Evolutionary conservation across 345 rosid genomes (phyloP).

Genomic region (Melaleuca alternifolia): DNA sequence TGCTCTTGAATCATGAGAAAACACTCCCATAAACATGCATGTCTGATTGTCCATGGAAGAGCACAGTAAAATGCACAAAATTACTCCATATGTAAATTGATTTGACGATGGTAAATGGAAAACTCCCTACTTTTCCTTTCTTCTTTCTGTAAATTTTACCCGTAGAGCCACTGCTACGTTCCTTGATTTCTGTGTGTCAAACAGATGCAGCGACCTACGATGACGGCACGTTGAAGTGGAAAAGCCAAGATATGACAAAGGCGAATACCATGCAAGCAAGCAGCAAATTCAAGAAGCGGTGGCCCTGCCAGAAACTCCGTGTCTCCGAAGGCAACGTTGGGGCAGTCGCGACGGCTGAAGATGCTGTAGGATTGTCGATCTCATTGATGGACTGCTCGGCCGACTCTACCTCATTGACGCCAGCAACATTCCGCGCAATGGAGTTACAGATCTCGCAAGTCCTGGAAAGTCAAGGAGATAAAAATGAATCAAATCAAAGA

Average conservation of each 20-base stretch:
- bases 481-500: not conserved
- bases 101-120: not conserved
- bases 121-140: not conserved
- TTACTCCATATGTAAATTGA: not conserved
- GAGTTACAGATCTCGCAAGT: constrained; percentile 91
- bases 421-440: constrained; percentile 57
- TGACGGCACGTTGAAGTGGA: constrained; percentile 62
- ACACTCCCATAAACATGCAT: not conserved
- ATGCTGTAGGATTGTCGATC: constrained; percentile 10
- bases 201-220: constrained; percentile 8
- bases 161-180: not conserved
- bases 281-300: constrained; percentile 11
- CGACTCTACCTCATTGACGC: constrained; percentile 30
- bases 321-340: constrained; percentile 31
- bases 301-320: constrained; percentile 51
- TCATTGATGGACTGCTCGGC: constrained; percentile 29
- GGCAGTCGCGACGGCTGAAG: constrained; percentile 6
- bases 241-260: constrained; percentile 26
- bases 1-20: not conserved
- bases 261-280: constrained; percentile 62
- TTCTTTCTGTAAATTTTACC: not conserved
- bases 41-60: not conserved
- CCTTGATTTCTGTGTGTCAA: not conserved
- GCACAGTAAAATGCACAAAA: not conserved
- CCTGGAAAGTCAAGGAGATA: constrained; percentile 18